phyloP scores from a whole-genome alignment of 169 alveolate genomes.

The Eimeria necatrix region DNA sequence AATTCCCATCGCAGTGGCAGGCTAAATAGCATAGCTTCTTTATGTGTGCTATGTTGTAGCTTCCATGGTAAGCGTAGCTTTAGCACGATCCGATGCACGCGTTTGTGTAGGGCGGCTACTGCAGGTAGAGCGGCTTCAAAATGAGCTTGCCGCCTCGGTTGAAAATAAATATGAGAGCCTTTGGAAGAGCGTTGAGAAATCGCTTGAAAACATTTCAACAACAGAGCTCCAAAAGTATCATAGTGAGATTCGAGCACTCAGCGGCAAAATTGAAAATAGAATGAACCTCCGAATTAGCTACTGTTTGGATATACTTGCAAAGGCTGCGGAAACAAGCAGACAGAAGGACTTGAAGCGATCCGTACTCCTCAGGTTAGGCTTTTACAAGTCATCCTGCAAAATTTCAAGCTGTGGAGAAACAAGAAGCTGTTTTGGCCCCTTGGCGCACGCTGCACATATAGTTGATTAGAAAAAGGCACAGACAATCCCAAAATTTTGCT shows the following conservation, averaged over 20 bases:
- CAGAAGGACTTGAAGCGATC: slow-evolving; percentile 33
- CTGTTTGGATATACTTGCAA: slow-evolving; percentile 64
- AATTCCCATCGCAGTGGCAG: no score
- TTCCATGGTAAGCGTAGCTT: no score
- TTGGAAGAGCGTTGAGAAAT: slow-evolving; percentile 27
- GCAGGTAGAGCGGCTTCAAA: slow-evolving; percentile 58
- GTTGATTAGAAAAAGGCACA: no score
- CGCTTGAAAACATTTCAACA: slow-evolving; percentile 38
- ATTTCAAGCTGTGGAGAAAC: neutral
- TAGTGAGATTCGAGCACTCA: slow-evolving; percentile 19
- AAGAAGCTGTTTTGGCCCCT: neutral
- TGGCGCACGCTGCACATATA: neutral
- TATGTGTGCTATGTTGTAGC: no score
- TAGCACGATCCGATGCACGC: neutral
- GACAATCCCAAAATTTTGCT: no score
- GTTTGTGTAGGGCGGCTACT: neutral
- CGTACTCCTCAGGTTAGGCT: slow-evolving; percentile 61
- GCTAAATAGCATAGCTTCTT: no score
- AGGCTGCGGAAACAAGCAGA: slow-evolving; percentile 22
- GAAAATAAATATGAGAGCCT: slow-evolving; percentile 58
- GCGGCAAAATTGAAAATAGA: slow-evolving; percentile 36
- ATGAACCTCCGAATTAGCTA: slow-evolving; percentile 46
- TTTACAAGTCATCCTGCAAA: neutral
- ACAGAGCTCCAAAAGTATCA: slow-evolving; percentile 57
- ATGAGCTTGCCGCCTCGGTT: slow-evolving; percentile 24